Base-by-base conservation (phyloP, 169 alveolate species). In the Cyclospora cayetanensis region DNA sequence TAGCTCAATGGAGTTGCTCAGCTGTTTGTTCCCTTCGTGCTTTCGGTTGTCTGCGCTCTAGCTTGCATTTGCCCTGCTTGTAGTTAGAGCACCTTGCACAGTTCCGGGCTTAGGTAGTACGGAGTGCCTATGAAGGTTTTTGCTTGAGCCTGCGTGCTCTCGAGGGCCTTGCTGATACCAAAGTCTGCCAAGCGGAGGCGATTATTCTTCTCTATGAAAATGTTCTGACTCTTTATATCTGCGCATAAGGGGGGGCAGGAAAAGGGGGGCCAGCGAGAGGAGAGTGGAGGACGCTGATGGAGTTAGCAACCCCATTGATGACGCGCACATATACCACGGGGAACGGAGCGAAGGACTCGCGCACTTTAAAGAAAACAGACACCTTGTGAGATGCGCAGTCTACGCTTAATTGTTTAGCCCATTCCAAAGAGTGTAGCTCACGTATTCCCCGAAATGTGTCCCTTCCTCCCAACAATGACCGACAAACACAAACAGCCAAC, bases 41-140 rank as follows among this genome's bases (percentile, higher is more conserved):
- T n/a, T 60, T 12, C 72, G 11, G 76, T 63, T 18, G 76, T 7
- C n/a, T 18, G 12, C 34, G n/a, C 63, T 50, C 27, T 18, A 63
- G 37, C 76, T 9, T 7, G 37, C 29, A 83, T 7, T 20, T 7
- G 88, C 12, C 80, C n/a, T 9, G n/a, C n/a, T n/a, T n/a, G n/a
- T n/a, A n/a, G n/a, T n/a, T n/a, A n/a, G n/a, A n/a, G n/a, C n/a
- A 46, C 80, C 83, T 83, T 89, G 43, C 99, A 98, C 76, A 99
- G 97, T 96, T 99, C 99, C 0, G 99, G 99, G 37, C 99, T 98
- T 94, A 99, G 95, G 96, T 99, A 99, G 96, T 98, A 99, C 0
- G 99, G 99, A 5, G 99, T 99, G 63, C 99, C 99, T 46, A 98
- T 98, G 95, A 97, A 95, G 20, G 99, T 98, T 74, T 96, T 94